Base-by-base conservation (phyloP, 306 rosid species). In the Ochetophila trinervis region DNA sequence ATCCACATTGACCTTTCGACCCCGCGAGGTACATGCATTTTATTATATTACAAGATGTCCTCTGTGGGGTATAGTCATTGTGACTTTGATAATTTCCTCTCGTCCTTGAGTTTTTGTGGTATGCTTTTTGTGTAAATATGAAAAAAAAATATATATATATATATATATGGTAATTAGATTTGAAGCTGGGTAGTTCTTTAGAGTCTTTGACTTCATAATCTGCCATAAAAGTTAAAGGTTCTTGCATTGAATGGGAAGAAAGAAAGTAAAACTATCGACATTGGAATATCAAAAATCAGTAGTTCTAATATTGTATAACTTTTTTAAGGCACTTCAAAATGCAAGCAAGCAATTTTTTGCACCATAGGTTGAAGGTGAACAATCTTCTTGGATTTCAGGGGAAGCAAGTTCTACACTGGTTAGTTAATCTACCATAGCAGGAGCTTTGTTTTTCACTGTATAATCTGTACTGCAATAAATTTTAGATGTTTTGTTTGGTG, bases 51-150 rank as follows among this genome's bases (percentile, higher is more conserved):
- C 19, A 53, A 59, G 15, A 53, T 63, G 60, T 68, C 68, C 51
- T 13, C 57, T 30, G 86, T 76, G 80, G 85, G 90, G 81, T 68
- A 66, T 15, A 32, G 67, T 72, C 70, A 56, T 64, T 22, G 35
- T 27, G 24, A 63, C 21, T 36, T 54, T 27, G 32, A 53, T 61
- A 55, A 55, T 67, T 44, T 49, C 73, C 27, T 8, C 54, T 69
- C 70, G 57, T 67, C 69, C 67, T 79, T 44, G 22, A 69, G 67
- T 49, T 82, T 65, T 52, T 40, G 71, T 57, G 63, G 85, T 65
- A n/a, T 73, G 65, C 17, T 32, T 67, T 50, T 67, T 44, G 27
- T 40, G 73, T 69, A 57, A 68, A 63, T 67, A 51, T 63, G 60
- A 37, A 10, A 8, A n/a, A n/a, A n/a, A n/a, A n/a, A n/a, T n/a